Evolutionary conservation across 495 filamentous ascomycete species (phyloP).

Genomic region (Aspergillus carlsbadensis): DNA sequence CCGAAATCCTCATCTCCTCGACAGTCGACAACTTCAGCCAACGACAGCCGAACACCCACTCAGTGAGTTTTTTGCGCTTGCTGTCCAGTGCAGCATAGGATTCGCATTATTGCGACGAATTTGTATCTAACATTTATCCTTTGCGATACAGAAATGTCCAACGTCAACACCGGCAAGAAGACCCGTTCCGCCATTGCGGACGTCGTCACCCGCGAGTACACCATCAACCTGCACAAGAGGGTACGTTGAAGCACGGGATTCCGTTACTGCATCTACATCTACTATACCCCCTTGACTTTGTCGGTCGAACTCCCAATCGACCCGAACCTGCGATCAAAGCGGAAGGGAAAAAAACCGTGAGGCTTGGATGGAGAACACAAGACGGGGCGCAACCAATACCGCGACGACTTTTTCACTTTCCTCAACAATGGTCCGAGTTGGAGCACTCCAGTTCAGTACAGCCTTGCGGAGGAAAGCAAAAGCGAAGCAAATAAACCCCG

Average conservation of each 20-base stretch:
- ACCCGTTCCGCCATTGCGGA: slow-evolving; percentile 92
- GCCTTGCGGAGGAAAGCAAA: slow-evolving; percentile 2
- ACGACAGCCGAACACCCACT: slow-evolving; percentile 44
- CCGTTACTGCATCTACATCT: neutral
- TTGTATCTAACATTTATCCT: slow-evolving; percentile 21
- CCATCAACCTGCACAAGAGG: slow-evolving; percentile 99
- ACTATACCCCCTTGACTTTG: neutral
- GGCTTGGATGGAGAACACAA: slow-evolving; percentile 28
- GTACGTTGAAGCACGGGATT: slow-evolving; percentile 61
- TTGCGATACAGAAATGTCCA: slow-evolving; percentile 65
- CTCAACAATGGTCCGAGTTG: neutral
- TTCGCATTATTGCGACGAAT: neutral
- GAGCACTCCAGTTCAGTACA: too few relatives aligned
- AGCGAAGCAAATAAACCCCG: slow-evolving; percentile 1
- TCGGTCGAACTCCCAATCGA: slow-evolving; percentile 6
- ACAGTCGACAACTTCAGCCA: slow-evolving; percentile 43
- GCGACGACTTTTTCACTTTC: slow-evolving; percentile 5
- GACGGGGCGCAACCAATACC: neutral
- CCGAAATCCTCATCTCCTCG: slow-evolving; percentile 29
- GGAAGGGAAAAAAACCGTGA: slow-evolving; percentile 22
- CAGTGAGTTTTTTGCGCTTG: slow-evolving; percentile 33
- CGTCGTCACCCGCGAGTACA: slow-evolving; percentile 99
- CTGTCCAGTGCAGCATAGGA: neutral
- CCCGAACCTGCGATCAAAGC: slow-evolving; percentile 5
- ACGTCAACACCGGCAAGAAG: slow-evolving; percentile 64